Evolutionary conservation across 2,329 filamentous ascomycete genomes (phyloP), one percentile per base, ranked within the genome.

Genomic region (Zopfia rhizophila): DNA sequence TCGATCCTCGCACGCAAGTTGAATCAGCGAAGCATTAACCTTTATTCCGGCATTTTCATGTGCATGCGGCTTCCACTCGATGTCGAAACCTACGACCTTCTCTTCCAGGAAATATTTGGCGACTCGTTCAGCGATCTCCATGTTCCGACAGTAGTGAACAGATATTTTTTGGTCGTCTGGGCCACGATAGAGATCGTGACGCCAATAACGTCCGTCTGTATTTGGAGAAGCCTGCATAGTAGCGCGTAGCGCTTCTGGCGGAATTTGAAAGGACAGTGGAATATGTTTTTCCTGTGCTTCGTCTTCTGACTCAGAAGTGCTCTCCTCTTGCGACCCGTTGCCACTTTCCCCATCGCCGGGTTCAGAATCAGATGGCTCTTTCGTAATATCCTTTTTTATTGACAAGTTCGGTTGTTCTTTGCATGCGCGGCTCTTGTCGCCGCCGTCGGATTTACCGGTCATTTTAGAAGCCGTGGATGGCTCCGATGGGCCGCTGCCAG

Each of bases 21-120:
- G 92, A 29, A 96, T 87, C 35, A 96, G 73, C 0, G 90, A 94
- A 7, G 92, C 83, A 53, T 91, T 91, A 68, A 96, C 91, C 1
- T 89, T 86, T 10, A 90, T 91, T 35, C 79, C 75, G 7, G 90
- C 60, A 2, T 29, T 29, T 13, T 50, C 38, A 4, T 32, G 38
- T 11, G 56, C 53, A 11, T 40, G 53, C 16, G 60, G 59, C 54
- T 87, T 87, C 92, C 92, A 97, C 74, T 97, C 92, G 35, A 96
- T 79, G 61, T 97, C 92, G 52, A 96, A 91, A 0, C 92, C 92
- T n/a, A 97, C 67, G 3, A 94, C 73, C 36, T 83, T 79, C 61
- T 93, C 84, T 13, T 80, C 59, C 32, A 85, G 58, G 59, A 97
- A 96, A 48, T 88, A 79, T 46, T 82, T 72, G n/a, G 82, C 75